Evolutionary conservation across 2,329 filamentous ascomycete species (phyloP), one percentile per base, ranked within the genome.

Genomic region (Colletotrichum destructivum): DNA sequence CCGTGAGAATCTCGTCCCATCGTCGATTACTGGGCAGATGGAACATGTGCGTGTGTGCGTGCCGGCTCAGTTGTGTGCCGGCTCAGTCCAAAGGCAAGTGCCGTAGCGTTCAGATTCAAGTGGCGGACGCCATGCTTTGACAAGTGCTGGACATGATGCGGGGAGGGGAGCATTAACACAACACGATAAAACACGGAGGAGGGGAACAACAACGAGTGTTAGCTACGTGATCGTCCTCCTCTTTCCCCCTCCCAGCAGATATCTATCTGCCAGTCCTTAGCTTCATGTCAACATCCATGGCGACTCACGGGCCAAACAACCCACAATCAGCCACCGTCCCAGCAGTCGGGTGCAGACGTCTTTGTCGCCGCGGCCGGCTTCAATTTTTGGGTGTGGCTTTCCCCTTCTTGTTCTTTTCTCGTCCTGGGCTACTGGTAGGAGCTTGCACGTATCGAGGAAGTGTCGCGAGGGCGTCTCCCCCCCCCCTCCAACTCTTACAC

Each of bases 361-460:
- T 49, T 38, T 62, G 59, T 62, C 59, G 44, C 51, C n/a, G 46
- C 44, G 18, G 42, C 46, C 51, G 18, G n/a, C 26, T 26, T 26
- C 26, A 4, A 26, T 18, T 51, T 62, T 57, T 51, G 59, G 46
- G 59, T 62, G 59, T 51, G 59, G 59, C 59, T 62, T 26, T 26
- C 3, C 26, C 26, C 26, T 26, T 26, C 26, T 26, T 4, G 26
- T 4, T 26, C 26, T 26, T 26, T 26, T 26, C 26, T 62, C 16
- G 51, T 7, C 23, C 26, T 54, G 23, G 15, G 26, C 26, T 26
- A 26, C 52, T 35, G 26, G 26, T 55, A 9, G 52, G 60, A 62
- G 60, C 60, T 52, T 62, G 60, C 46, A 62, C 60, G 44, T n/a
- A 52, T 62, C n/a, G 31, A 62, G 60, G 2, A 62, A 49, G 46